These are phyloP conservation scores for Daldinia caldariorum DNA, from an alignment of 495 filamentous ascomycete genomes.

Conservation along the genomic window DNA sequence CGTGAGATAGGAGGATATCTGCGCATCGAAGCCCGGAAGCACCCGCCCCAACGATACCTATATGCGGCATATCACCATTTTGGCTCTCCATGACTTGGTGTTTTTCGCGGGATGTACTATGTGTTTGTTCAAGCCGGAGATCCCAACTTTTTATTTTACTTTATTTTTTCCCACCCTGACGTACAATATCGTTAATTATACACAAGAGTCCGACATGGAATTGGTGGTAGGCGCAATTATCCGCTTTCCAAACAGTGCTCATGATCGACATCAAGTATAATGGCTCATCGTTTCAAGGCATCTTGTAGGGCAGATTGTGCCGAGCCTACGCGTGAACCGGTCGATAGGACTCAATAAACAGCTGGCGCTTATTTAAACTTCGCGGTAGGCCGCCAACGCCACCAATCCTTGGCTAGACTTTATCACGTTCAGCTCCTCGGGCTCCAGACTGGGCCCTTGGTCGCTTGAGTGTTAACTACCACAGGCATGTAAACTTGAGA, in stretches of 20 bases:
- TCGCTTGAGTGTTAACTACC: not conserved
- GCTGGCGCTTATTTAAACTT: slow-evolving; percentile 9
- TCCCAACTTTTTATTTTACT: not conserved
- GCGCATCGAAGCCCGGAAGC: slow-evolving; percentile 76
- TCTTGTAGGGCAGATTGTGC: slow-evolving; percentile 22
- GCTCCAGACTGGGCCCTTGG: not conserved
- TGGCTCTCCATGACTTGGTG: not conserved
- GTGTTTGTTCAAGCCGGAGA: not conserved
- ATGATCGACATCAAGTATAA: not conserved
- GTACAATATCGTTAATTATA: not conserved
- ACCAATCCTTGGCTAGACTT: slow-evolving; percentile 2
- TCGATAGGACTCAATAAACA: not conserved
- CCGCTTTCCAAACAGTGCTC: not conserved
- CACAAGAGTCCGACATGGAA: not conserved
- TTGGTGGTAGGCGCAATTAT: not conserved
- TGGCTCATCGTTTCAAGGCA: slow-evolving; percentile 3
- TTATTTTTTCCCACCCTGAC: no score
- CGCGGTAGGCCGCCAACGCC: not conserved
- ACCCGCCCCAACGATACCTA: slow-evolving; percentile 77
- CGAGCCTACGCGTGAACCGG: not conserved
- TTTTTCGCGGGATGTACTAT: not conserved
- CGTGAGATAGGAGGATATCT: slow-evolving; percentile 71
- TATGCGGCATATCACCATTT: slow-evolving; percentile 51
- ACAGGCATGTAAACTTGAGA: not conserved
- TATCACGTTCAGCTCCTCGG: slow-evolving; percentile 5